Evolutionary conservation across 345 rosid genomes (phyloP), one percentile per base, ranked within the genome.

Genomic region (Theobroma cacao): DNA sequence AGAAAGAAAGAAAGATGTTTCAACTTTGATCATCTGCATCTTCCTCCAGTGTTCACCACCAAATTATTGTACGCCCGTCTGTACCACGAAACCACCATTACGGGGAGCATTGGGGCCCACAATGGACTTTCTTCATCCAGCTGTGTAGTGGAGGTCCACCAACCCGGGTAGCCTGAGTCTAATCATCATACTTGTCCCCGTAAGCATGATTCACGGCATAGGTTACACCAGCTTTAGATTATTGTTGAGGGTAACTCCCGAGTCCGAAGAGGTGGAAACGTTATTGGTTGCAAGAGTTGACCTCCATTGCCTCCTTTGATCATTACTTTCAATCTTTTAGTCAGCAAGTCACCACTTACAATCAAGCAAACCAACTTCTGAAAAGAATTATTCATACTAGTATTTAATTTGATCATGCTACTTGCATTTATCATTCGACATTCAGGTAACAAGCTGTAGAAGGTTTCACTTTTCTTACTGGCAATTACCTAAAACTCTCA

Each of bases 171-270:
- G 85, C 75, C 82, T 9, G 5, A 34, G 52, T 70, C 81, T 77
- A 82, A 78, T 75, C 73, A 81, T 79, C 85, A 78, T 75, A 78
- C 73, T 63, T 59, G 71, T 73, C 87, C 84, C 80, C 78, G 20
- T 52, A 67, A 84, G 81, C 78, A 84, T 82, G 77, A 80, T 71
- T 30, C 75, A 72, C 30, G 43, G 45, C 80, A 62, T 68, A 33
- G 62, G 66, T 43, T 30, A 34, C 48, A 12, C 14, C 12, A 58
- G 28, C 75, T 55, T 72, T 75, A n/a, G n/a, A 50, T 59, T 50
- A 48, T 75, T 40, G 28, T 78, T 48, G 60, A 76, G 67, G 80
- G 40, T 56, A 66, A 72, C 69, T 59, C 24, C 65, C 33, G 47
- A 28, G 2, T 14, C 68, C 41, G 17, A 50, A 11, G 43, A 64